Percentiles rank a stretch among this genome's conserved stretches.
phyloP scores from a whole-genome alignment of 345 rosid genomes.

The Aquilaria sinensis region DNA sequence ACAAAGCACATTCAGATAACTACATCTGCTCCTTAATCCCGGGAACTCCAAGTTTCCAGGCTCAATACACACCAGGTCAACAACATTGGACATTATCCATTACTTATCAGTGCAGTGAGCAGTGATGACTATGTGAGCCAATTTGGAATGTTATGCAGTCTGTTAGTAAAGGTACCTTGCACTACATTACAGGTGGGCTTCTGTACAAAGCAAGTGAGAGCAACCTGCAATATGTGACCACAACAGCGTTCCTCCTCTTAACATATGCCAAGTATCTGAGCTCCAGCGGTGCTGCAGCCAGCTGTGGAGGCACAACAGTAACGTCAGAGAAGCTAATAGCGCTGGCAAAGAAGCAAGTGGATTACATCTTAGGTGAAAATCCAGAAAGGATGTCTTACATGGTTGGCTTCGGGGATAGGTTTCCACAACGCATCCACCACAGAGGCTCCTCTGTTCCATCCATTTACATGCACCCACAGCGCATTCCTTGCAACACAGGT shows the following conservation, averaged over 20 bases:
- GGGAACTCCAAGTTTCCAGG: conserved; percentile 48
- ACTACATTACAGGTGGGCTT: conserved; percentile 43
- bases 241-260: conserved; percentile 52
- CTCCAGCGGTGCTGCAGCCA: conserved; percentile 31
- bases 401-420: conserved; percentile 83
- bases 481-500: conserved; percentile 44
- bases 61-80: conserved; percentile 59
- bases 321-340: conserved; percentile 32
- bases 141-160: no score
- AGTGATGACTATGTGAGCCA: no score
- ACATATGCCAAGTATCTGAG: conserved; percentile 56
- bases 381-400: conserved; percentile 76
- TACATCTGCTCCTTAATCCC: conserved; percentile 63
- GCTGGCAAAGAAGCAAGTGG: conserved; percentile 67
- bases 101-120: no score
- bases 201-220: conserved; percentile 55
- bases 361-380: conserved; percentile 82
- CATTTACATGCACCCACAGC: conserved; percentile 36
- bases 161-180: no score
- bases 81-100: no score
- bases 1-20: conserved; percentile 66
- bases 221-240: conserved; percentile 66
- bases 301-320: conserved; percentile 36
- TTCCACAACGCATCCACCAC: conserved; percentile 76
- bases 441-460: conserved; percentile 88